Conservation (phyloP, 345 rosid genomes). For the Hibiscus syriacus region DNA sequence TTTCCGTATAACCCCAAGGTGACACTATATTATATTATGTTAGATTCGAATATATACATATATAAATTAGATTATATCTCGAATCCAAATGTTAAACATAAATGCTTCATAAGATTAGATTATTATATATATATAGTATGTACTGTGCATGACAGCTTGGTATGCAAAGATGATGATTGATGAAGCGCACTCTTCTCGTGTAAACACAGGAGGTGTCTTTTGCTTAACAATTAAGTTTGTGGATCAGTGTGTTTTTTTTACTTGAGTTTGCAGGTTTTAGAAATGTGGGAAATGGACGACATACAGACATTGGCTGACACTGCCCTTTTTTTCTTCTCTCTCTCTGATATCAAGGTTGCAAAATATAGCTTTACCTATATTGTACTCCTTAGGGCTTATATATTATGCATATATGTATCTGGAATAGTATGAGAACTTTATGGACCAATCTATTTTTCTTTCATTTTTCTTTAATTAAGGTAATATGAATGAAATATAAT, state of each 20-base stretch:
- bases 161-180: neutral
- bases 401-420: neutral
- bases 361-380: neutral
- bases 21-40: too few species aligned
- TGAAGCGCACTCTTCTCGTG: neutral
- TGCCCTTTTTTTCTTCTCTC: neutral
- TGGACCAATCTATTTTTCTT: neutral
- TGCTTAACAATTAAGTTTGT: neutral
- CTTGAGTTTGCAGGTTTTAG: neutral
- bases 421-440: neutral
- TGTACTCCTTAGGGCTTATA: neutral
- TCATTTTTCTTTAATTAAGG: neutral
- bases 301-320: neutral
- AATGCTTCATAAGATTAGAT: too few species aligned
- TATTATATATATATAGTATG: neutral
- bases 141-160: constrained; percentile 6
- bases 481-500: neutral
- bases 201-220: neutral
- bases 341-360: constrained; percentile 4
- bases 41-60: too few species aligned
- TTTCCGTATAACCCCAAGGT: neutral
- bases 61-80: too few species aligned
- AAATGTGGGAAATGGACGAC: neutral
- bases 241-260: neutral
- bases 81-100: too few species aligned